Evolutionary conservation across 331 rosid genomes (phyloP), one percentile per base, ranked within the genome.

Genomic region (Stylosanthes scabra): DNA sequence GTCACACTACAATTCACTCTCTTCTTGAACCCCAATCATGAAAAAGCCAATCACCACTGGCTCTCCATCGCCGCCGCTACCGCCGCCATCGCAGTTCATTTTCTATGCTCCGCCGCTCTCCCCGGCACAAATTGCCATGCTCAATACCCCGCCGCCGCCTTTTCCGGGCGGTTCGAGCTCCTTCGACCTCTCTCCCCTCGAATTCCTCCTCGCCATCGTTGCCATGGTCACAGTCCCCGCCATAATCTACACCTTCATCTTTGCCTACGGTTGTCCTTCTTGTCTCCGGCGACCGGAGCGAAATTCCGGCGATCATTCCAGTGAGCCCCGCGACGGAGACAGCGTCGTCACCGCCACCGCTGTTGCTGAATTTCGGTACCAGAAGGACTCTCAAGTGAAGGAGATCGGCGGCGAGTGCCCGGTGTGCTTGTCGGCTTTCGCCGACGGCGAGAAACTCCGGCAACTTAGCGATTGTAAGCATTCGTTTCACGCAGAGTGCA

Each of bases 221-320:
- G 89, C 89, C 44, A 70, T 84, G 45, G 77, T 87, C 89, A 76
- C 87, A 78, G 74, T 90, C 83, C 93, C 93, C 2, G 84, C 89
- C 66, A 59, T 90, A 5, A 51, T 80, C 60, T 84, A 82, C 85
- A 57, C 90, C 59, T 79, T 80, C 85, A 77, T 89, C 84, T 87
- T 85, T 67, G 71, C 86, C 82, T 61, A 85, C 78, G 80, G 78
- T 68, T 86, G 88, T 59, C 89, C 89, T 1, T 81, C 85, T 55
- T 69, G 76, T 54, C 85, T 82, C 45, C 56, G 61, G 14, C 74
- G 49, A 16, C 56, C 41, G 7, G 69, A 68, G 2, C 66, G 20
- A 16, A 44, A 47, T 61, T 71, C 81, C 66, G n/a, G 39, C 11
- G 10, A 40, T 9, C 6, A 67, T 57, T 40, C 74, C 34, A 68